Conservation (phyloP, 2,329 filamentous ascomycete species). For the Fusarium sp. region DNA sequence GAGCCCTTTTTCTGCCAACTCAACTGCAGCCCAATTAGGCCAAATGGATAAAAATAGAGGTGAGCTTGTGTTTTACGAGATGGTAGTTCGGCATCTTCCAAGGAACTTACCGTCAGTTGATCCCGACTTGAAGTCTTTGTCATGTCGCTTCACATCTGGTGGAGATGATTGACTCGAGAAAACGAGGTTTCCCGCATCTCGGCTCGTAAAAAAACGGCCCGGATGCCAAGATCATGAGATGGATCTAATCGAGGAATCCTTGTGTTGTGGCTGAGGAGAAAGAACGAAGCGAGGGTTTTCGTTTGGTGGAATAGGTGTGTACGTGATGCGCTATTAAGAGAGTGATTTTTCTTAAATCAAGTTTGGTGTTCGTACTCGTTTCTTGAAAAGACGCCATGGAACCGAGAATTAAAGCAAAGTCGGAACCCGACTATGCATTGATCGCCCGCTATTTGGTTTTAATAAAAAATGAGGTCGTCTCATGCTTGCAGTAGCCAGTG, state of each 20-base stretch:
- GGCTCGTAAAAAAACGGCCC: neutral
- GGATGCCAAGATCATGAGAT: neutral
- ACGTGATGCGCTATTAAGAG: neutral
- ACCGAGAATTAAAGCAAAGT: neutral
- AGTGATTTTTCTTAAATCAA: neutral
- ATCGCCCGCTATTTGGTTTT: neutral
- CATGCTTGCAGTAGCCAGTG: neutral
- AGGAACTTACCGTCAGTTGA: neutral
- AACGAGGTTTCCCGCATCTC: slow-evolving; percentile 1
- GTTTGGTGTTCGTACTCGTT: neutral
- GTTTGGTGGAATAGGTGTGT: neutral
- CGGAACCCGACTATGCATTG: neutral
- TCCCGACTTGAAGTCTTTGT: neutral
- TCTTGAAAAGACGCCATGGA: neutral
- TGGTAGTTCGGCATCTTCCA: neutral
- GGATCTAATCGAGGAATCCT: neutral
- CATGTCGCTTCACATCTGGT: neutral
- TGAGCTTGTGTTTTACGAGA: neutral
- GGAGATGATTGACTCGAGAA: neutral
- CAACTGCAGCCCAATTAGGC: neutral
- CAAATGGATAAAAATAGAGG: neutral
- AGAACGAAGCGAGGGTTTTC: neutral
- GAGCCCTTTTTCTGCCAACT: neutral
- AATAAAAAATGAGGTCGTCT: too few species aligned
- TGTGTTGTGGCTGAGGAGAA: neutral